Evolutionary conservation across 257 asterid genomes (phyloP).

Genomic region (Solanum virginianum): DNA sequence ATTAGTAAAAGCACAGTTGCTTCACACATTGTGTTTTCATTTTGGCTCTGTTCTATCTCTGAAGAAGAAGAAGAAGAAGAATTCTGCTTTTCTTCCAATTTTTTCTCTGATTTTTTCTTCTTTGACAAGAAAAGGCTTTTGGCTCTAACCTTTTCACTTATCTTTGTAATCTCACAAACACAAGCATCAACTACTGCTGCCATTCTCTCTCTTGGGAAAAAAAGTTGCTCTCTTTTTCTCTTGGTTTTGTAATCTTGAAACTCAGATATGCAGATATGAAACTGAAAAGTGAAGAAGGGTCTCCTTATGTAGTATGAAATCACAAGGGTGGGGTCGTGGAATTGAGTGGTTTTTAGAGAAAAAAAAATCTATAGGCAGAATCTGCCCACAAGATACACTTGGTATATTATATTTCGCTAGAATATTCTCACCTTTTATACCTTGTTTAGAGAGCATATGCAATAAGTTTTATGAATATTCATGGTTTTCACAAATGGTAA

Average conservation of each 20-base stretch:
- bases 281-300: not conserved
- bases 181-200: conserved; percentile 48
- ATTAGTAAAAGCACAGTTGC: conserved; percentile 43
- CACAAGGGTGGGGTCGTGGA: not conserved
- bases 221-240: not conserved
- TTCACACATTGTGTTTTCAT: conserved; percentile 38
- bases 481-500: not conserved
- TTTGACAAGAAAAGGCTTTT: conserved; percentile 25
- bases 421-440: conserved; percentile 23
- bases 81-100: conserved; percentile 12
- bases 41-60: not conserved
- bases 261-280: not conserved
- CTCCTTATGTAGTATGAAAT: not conserved
- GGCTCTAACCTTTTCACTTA: conserved; percentile 29
- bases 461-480: not conserved
- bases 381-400: conserved; percentile 9
- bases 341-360: not conserved
- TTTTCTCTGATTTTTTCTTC: conserved; percentile 11
- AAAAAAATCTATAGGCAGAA: conserved; percentile 10
- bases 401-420: conserved; percentile 6
- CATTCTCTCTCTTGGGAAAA: conserved; percentile 8
- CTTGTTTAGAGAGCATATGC: not conserved
- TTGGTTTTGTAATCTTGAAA: not conserved
- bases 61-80: conserved; percentile 12
- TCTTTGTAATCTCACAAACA: conserved; percentile 43